Percentiles rank a stretch among this genome's conserved stretches.
phyloP scores from a whole-genome alignment of 441 rosid genomes.

The Populus hybrid region DNA sequence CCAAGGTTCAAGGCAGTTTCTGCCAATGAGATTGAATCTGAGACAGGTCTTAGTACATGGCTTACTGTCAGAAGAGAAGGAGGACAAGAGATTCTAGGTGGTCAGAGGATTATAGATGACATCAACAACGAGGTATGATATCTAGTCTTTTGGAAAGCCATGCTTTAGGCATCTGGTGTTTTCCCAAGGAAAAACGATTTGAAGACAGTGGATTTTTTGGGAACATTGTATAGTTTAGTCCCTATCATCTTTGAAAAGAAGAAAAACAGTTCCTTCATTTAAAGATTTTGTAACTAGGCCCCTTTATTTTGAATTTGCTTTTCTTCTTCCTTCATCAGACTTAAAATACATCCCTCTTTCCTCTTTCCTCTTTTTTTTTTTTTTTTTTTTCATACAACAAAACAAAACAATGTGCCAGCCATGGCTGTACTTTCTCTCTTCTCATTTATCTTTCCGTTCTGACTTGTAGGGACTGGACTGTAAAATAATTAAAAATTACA shows the following conservation, averaged over 20 bases:
- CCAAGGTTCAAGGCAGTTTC: conserved; percentile 61
- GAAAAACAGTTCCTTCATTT: too few species aligned
- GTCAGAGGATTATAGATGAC: conserved; percentile 50
- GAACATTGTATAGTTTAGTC: background rate
- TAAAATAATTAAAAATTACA: too few species aligned
- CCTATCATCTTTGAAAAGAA: background rate
- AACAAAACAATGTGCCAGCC: too few species aligned
- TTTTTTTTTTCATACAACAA: too few species aligned
- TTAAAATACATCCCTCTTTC: too few species aligned
- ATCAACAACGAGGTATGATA: conserved; percentile 47
- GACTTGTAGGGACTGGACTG: too few species aligned
- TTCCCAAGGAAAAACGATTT: background rate
- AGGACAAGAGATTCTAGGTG: conserved; percentile 55
- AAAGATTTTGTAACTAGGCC: too few species aligned
- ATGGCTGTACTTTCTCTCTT: too few species aligned
- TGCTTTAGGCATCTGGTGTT: background rate
- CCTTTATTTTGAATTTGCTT: too few species aligned
- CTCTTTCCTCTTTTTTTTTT: too few species aligned
- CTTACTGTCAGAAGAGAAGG: conserved; percentile 77
- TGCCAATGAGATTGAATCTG: conserved; percentile 27
- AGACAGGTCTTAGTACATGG: conserved; percentile 31
- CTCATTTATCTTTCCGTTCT: too few species aligned
- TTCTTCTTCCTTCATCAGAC: too few species aligned
- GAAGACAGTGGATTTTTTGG: background rate
- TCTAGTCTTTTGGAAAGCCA: background rate